A percentile compares a stretch with the other conserved stretches of the same genome.
These are phyloP conservation scores for Sextonia rubra DNA, from an alignment of 164 flowering plant genomes.

Conservation along the genomic window DNA sequence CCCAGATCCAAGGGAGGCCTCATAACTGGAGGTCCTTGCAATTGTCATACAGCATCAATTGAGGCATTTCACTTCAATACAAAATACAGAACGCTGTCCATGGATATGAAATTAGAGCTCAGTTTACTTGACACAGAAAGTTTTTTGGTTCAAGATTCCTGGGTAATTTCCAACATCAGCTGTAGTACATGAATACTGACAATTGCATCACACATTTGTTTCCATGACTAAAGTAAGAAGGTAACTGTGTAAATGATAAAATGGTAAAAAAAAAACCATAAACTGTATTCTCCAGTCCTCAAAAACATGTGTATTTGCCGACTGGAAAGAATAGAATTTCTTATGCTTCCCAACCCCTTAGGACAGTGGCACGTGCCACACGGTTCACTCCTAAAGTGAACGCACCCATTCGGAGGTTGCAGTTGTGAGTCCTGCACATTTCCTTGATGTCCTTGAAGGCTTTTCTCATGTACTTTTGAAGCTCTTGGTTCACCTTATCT, in stretches of 20 bases:
- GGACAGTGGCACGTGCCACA: constrained; percentile 74
- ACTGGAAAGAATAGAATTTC: constrained; percentile 1
- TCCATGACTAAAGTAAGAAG: no score
- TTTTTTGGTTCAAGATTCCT: no score
- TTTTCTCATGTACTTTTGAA: constrained; percentile 66
- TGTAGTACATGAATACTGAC: no score
- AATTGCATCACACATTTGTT: no score
- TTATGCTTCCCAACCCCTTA: constrained; percentile 92
- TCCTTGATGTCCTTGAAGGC: constrained; percentile 63
- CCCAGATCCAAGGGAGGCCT: background rate
- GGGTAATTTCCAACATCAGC: no score
- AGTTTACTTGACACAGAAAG: no score
- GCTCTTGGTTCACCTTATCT: constrained; percentile 71
- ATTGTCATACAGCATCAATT: no score
- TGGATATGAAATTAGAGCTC: no score
- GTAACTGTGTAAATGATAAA: background rate
- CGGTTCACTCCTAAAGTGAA: constrained; percentile 83
- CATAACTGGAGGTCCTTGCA: no score
- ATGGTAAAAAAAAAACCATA: background rate
- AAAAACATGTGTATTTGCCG: background rate
- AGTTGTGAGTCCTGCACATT: constrained; percentile 67
- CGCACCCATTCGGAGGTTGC: constrained; percentile 94
- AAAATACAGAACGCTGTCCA: no score
- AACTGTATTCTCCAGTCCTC: background rate
- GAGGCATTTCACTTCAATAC: no score